These are phyloP conservation scores for Flaveria robusta DNA, from an alignment of 129 eudicot species.

Conservation along the genomic window DNA sequence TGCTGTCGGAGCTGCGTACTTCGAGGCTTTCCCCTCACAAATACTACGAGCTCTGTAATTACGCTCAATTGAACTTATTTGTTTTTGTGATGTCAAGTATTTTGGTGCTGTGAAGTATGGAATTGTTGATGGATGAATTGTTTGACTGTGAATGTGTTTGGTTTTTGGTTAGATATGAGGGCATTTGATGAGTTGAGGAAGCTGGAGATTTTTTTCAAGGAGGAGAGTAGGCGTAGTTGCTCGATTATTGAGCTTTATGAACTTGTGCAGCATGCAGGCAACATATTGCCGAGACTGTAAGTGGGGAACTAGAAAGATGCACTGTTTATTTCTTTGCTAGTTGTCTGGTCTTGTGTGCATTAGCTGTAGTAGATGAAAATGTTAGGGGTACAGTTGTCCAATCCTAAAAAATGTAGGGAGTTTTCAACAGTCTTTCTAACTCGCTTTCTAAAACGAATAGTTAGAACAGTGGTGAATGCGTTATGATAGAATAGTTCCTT, in stretches of 20 bases:
- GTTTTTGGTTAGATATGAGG: constrained; percentile 72
- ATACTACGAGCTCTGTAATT: constrained; percentile 83
- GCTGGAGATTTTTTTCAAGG: constrained; percentile 84
- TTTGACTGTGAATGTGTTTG: constrained; percentile 22
- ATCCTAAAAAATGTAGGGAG: not conserved
- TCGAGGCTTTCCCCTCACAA: constrained; percentile 95
- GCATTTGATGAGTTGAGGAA: constrained; percentile 96
- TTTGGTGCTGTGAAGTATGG: not conserved
- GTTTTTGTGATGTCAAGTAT: constrained; percentile 18
- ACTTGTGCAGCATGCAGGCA: constrained; percentile 98
- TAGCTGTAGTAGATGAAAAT: constrained; percentile 19
- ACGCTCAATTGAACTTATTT: constrained; percentile 15
- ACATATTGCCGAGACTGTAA: constrained; percentile 93
- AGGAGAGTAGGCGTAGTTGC: constrained; percentile 87
- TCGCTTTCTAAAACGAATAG: not conserved
- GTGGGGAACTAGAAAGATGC: constrained; percentile 18
- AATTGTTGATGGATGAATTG: constrained; percentile 1
- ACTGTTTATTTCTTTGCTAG: constrained; percentile 14
- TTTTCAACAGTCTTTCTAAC: not conserved
- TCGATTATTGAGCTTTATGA: constrained; percentile 96
- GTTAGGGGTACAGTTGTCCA: constrained; percentile 3
- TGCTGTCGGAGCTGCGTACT: constrained; percentile 98
- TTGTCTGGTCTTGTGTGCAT: not conserved
- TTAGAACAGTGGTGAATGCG: constrained; percentile 15
- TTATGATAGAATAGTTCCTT: constrained; percentile 12